phyloP scores from a whole-genome alignment of 495 filamentous ascomycete species.

The Xylaria longipes region DNA sequence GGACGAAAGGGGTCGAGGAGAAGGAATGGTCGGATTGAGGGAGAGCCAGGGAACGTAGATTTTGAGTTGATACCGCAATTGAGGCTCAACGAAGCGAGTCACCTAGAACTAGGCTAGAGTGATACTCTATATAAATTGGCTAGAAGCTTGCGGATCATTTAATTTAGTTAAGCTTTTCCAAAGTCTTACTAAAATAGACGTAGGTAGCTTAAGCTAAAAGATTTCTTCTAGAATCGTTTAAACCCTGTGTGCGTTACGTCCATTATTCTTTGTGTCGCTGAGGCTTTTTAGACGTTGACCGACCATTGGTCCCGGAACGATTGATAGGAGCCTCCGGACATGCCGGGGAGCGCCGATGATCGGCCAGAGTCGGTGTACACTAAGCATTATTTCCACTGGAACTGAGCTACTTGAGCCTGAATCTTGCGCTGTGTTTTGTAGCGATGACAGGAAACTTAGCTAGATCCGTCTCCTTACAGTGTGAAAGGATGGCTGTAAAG shows the following conservation, averaged over 20 bases:
- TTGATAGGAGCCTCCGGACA: not conserved
- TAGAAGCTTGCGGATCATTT: too few relatives aligned
- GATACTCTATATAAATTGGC: too few relatives aligned
- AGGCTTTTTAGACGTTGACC: not conserved
- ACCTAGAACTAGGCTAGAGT: too few relatives aligned
- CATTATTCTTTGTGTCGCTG: not conserved
- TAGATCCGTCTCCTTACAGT: conserved; percentile 5
- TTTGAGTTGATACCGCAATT: too few relatives aligned
- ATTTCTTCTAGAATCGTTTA: not conserved
- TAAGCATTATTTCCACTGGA: not conserved
- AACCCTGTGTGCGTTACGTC: not conserved
- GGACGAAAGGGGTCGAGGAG: too few relatives aligned
- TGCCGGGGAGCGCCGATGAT: not conserved
- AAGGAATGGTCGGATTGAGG: too few relatives aligned
- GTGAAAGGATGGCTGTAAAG: not conserved
- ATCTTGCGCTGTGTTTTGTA: not conserved
- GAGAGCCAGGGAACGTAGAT: too few relatives aligned
- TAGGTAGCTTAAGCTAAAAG: not conserved
- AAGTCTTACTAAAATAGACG: not conserved
- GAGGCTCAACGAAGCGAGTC: too few relatives aligned
- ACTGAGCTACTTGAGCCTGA: not conserved
- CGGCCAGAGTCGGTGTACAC: not conserved
- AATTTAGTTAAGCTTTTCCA: not conserved
- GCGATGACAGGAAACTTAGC: not conserved
- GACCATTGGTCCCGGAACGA: not conserved